A percentile compares a stretch with the other conserved stretches of the same genome.
Evolutionary conservation across 2,329 filamentous ascomycete genomes (phyloP).

Genomic region (Scleromitrula shiraiana): DNA sequence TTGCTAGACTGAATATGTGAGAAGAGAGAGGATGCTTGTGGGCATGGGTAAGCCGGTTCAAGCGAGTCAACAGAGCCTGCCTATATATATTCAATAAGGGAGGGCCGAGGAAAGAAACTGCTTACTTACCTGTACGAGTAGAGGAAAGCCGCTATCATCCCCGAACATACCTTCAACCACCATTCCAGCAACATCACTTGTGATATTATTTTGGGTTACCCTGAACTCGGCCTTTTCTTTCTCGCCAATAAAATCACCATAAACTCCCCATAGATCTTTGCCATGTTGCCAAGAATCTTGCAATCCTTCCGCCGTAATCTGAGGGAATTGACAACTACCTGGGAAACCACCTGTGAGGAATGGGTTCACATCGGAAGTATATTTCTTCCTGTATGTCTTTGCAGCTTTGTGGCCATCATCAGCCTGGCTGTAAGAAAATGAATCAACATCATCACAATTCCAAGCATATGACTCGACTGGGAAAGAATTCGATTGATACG

Average conservation of each 20-base stretch:
- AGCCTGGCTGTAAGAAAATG: conserved; percentile 62
- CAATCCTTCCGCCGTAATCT: conserved; percentile 65
- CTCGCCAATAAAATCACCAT: conserved; percentile 54
- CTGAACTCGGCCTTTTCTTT: conserved; percentile 50
- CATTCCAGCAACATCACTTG: conserved; percentile 71
- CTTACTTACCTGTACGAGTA: conserved; percentile 39
- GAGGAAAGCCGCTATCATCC: conserved; percentile 34
- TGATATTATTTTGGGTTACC: conserved; percentile 77
- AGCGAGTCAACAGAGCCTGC: conserved; percentile 58
- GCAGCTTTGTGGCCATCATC: conserved; percentile 43
- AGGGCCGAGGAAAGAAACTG: background rate
- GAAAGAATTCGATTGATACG: conserved; percentile 71
- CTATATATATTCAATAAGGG: conserved; percentile 7
- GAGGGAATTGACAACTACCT: conserved; percentile 72
- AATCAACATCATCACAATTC: conserved; percentile 61
- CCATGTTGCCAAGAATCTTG: conserved; percentile 72
- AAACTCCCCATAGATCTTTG: conserved; percentile 67
- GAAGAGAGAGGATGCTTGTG: conserved; percentile 38
- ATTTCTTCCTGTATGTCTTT: conserved; percentile 57
- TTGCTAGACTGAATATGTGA: conserved; percentile 38
- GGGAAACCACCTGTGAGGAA: conserved; percentile 59
- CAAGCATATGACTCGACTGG: conserved; percentile 64
- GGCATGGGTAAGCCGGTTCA: conserved; percentile 65
- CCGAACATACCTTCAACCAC: conserved; percentile 63
- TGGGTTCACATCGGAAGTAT: conserved; percentile 55